Percentiles rank a stretch among this genome's conserved stretches.
These are phyloP conservation scores for Lyophyllum atratum DNA, from an alignment of 768 basidiomycete genomes.

Conservation along the genomic window DNA sequence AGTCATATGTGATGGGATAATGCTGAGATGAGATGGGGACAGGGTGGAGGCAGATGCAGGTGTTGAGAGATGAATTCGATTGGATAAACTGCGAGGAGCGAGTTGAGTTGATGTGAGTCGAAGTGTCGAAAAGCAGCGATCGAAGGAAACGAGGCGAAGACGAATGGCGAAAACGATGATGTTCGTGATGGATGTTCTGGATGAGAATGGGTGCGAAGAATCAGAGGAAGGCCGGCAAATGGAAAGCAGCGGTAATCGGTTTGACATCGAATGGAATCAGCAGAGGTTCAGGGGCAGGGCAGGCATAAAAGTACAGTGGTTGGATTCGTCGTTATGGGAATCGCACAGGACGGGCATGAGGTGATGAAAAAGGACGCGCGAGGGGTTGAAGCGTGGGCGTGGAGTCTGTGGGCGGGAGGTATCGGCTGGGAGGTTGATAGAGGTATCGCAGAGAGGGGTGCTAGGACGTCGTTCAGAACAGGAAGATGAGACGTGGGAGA, in stretches of 20 bases:
- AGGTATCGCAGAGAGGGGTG: constrained; percentile 19
- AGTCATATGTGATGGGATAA: not conserved
- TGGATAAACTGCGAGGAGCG: not conserved
- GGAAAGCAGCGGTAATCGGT: not conserved
- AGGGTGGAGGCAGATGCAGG: not conserved
- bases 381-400: constrained; percentile 44
- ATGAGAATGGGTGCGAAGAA: not conserved
- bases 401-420: constrained; percentile 29
- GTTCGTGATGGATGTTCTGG: not conserved
- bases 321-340: constrained; percentile 26
- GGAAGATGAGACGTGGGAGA: not conserved
- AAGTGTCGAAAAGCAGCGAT: not conserved
- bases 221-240: not conserved
- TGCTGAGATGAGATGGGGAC: not conserved
- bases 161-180: not conserved
- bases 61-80: not conserved
- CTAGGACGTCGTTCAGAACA: not conserved
- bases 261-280: constrained; percentile 1
- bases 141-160: not conserved
- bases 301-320: constrained; percentile 32
- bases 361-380: constrained; percentile 53
- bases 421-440: constrained; percentile 13
- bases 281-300: constrained; percentile 17
- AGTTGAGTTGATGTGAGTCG: not conserved
- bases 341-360: constrained; percentile 63